These are phyloP conservation scores for Candida hungchunana DNA, from an alignment of 805 yeast genomes.

Conservation along the genomic window DNA sequence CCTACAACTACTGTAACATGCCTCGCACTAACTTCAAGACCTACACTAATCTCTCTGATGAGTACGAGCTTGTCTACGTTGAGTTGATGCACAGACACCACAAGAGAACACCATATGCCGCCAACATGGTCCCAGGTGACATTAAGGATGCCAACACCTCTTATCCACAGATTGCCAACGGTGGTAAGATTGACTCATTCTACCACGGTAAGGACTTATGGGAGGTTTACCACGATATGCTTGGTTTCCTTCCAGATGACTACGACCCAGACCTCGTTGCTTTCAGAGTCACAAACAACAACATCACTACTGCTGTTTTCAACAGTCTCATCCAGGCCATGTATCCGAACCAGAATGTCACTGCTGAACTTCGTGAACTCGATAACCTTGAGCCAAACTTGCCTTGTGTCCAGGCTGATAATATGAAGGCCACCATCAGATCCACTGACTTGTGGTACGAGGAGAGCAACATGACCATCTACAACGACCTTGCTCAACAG, in stretches of 20 bases:
- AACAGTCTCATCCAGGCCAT: conserved; percentile 33
- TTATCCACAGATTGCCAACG: conserved; percentile 37
- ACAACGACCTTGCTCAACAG: conserved; percentile 23
- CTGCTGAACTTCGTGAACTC: conserved; percentile 31
- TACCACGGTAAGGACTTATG: conserved; percentile 37
- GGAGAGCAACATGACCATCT: conserved; percentile 31
- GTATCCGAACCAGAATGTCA: conserved; percentile 30
- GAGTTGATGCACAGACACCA: conserved; percentile 42
- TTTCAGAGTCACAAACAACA: conserved; percentile 36
- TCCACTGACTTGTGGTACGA: conserved; percentile 32
- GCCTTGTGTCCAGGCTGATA: conserved; percentile 30
- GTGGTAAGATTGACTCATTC: conserved; percentile 36
- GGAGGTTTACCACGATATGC: conserved; percentile 32
- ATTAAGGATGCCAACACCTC: conserved; percentile 26
- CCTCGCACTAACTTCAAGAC: conserved; percentile 34
- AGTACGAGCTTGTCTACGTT: conserved; percentile 32
- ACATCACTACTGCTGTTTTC: conserved; percentile 39
- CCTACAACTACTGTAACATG: conserved; percentile 42
- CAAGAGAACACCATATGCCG: conserved; percentile 37
- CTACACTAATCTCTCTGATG: conserved; percentile 27
- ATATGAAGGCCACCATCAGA: conserved; percentile 25
- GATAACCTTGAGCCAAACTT: conserved; percentile 37
- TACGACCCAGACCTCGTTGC: conserved; percentile 29
- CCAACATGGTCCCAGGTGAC: conserved; percentile 33
- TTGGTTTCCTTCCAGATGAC: conserved; percentile 32